These are phyloP conservation scores for Aureobasidium sp. DNA, from an alignment of 2,329 filamentous ascomycete species.

Conservation along the genomic window DNA sequence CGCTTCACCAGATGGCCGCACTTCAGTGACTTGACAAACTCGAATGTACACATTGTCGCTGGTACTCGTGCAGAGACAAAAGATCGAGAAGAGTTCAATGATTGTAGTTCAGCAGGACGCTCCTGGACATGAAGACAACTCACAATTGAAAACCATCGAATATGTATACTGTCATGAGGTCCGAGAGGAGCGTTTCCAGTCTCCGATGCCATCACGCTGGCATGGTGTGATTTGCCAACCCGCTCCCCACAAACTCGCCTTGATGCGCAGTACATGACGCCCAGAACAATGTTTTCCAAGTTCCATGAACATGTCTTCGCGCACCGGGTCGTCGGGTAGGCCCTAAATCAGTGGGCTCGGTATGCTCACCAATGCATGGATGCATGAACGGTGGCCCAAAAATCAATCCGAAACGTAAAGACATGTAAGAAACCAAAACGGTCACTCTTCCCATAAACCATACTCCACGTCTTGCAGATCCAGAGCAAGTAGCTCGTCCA, in stretches of 20 bases:
- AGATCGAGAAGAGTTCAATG: neutral
- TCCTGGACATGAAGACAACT: no score
- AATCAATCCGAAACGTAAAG: neutral
- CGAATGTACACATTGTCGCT: constrained; percentile 6
- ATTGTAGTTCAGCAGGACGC: neutral
- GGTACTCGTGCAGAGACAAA: neutral
- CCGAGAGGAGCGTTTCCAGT: neutral
- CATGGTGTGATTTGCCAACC: constrained; percentile 2
- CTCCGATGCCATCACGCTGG: neutral
- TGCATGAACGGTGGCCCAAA: neutral
- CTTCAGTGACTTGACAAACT: neutral
- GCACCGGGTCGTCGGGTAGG: neutral
- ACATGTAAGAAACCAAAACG: neutral
- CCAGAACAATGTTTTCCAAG: neutral
- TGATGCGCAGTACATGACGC: neutral
- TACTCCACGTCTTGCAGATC: neutral
- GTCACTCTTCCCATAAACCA: neutral
- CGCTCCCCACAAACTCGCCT: neutral
- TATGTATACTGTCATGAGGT: neutral
- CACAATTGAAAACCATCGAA: no score
- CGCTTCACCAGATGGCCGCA: constrained; percentile 3
- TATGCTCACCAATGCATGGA: neutral
- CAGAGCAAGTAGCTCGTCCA: neutral
- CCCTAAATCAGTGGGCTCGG: neutral
- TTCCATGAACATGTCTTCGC: neutral